Evolutionary conservation across 2,329 filamentous ascomycete species (phyloP), one percentile per base, ranked within the genome.

Genomic region (Chrysosporium keratinophilum): DNA sequence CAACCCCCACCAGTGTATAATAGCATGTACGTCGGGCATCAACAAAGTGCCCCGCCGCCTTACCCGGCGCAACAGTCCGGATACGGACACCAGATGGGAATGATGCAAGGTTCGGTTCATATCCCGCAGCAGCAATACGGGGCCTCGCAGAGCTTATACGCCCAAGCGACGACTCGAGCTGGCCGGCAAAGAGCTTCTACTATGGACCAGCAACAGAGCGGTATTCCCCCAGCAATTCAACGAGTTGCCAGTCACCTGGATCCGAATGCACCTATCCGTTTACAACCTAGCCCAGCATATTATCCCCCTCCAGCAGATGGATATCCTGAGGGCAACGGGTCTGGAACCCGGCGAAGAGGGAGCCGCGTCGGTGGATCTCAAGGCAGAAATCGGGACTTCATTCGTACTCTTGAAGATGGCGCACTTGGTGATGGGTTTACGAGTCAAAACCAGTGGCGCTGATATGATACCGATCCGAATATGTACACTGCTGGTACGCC

Each of bases 221-320:
- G 91, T 1, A 95, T 98, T 56, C 93, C 93, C 4, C 84, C 87
- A 12, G 84, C 90, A 2, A 88, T 98, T 55, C 93, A 98, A 70
- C 80, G 93, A 62, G 93, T 98, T 19, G 93, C 93, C 41, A 95
- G 89, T 67, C 91, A 97, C 69, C 79, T 98, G 43, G 93, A 98
- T 65, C 93, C 93, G 1, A 97, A 83, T 62, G 87, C 90, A 56
- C 93, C 93, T 0, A 97, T 98, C 63, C 82, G 93, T 48, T 72
- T 97, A 54, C 93, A 98, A 67, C 93, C 93, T 1, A 96, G 89
- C 62, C 93, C 93, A 4, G 93, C 93, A 1, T 98, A 98, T 70
- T 98, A 97, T 63, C 93, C 93, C 10, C 93, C 93, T 17, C 87
- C 91, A 1, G 83, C 86, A 5, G 91, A 97, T 60, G 87, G 88